Evolutionary conservation across 345 rosid genomes (phyloP).

Genomic region (Triadica sebifera): DNA sequence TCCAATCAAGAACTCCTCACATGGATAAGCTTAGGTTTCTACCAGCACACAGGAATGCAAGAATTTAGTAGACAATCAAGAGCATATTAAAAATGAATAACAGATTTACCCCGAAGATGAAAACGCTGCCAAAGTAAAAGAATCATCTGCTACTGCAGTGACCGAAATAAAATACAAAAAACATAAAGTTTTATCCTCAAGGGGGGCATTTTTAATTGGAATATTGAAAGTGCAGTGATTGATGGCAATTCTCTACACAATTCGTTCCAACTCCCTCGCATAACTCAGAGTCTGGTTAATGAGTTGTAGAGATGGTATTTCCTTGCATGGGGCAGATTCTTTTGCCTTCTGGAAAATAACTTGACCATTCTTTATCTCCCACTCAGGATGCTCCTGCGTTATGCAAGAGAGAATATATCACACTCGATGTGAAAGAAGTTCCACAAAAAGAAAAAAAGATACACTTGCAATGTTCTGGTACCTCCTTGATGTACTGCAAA

Average conservation of each 20-base stretch:
- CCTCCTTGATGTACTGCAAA: slow-evolving; percentile 71
- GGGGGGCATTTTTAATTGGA: neutral
- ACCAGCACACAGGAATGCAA: neutral
- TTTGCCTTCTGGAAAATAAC: slow-evolving; percentile 90
- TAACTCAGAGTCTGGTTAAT: slow-evolving; percentile 97
- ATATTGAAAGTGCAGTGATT: neutral
- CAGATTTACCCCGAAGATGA: neutral
- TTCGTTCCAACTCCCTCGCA: slow-evolving; percentile 96
- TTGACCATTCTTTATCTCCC: slow-evolving; percentile 76
- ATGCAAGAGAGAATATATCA: neutral
- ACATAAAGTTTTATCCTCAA: slow-evolving; percentile 2
- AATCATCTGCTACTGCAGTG: neutral
- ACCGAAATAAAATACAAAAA: slow-evolving; percentile 7
- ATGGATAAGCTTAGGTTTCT: neutral
- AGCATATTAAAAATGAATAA: neutral
- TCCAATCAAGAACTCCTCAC: neutral
- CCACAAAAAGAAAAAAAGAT: neutral
- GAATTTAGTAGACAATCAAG: neutral
- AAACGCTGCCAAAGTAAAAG: neutral
- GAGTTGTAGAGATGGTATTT: slow-evolving; percentile 93
- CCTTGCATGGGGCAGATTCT: slow-evolving; percentile 88
- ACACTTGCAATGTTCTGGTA: slow-evolving; percentile 18
- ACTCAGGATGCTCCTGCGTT: slow-evolving; percentile 85
- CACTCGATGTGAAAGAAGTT: neutral
- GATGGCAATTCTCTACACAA: slow-evolving; percentile 46